These are phyloP conservation scores for Salix udensis DNA, from an alignment of 345 rosid genomes.

Conservation along the genomic window DNA sequence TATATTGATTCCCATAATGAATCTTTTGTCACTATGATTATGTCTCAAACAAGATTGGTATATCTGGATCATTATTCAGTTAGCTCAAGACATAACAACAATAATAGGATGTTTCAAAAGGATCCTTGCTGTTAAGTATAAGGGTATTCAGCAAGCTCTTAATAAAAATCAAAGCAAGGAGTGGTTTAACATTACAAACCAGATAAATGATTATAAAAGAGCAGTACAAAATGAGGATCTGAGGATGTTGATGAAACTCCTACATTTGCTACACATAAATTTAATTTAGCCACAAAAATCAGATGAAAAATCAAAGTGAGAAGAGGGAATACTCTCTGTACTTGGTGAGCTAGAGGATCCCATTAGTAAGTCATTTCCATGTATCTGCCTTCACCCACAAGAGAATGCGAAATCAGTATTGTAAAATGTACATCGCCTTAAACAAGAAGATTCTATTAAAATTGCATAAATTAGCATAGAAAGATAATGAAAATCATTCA, in stretches of 20 bases:
- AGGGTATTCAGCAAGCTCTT: not conserved
- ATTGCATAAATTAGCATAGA: not conserved
- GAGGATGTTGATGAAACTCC: not conserved
- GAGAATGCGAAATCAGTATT: constrained; percentile 25
- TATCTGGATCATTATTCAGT: not conserved
- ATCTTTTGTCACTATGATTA: not conserved
- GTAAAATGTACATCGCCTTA: constrained; percentile 1
- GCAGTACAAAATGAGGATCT: constrained; percentile 1
- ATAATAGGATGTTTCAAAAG: not conserved
- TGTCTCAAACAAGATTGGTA: not conserved
- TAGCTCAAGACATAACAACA: not conserved
- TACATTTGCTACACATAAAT: not conserved
- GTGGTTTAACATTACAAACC: not conserved
- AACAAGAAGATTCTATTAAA: constrained; percentile 3
- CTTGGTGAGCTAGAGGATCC: constrained; percentile 17
- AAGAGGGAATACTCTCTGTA: constrained; percentile 41
- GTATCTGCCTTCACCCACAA: constrained; percentile 82
- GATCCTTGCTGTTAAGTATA: not conserved
- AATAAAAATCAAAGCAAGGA: not conserved
- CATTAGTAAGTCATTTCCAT: constrained; percentile 36
- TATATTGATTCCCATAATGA: not conserved
- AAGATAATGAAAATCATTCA: not conserved
- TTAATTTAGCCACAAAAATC: not conserved
- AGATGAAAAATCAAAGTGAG: constrained; percentile 12
- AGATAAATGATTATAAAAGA: not conserved